Conservation (phyloP, 768 basidiomycete species). For the Kwoniella europaea region DNA sequence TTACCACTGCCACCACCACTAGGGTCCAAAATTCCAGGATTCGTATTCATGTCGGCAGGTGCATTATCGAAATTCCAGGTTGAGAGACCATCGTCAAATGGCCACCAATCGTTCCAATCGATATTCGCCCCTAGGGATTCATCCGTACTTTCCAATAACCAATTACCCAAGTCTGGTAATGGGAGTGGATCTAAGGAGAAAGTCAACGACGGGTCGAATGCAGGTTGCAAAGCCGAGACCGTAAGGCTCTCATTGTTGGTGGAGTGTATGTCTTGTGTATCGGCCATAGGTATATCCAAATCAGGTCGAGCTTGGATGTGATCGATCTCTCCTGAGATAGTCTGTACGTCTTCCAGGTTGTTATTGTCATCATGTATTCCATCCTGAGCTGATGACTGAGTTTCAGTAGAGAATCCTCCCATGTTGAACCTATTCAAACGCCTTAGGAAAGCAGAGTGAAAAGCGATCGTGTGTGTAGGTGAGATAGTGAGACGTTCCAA, state of each 20-base stretch:
- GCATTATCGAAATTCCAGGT: slow-evolving; percentile 3
- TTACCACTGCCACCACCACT: background rate
- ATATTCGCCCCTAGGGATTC: slow-evolving; percentile 6
- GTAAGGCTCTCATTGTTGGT: background rate
- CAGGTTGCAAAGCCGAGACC: background rate
- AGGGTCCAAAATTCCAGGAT: background rate
- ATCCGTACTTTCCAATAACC: slow-evolving; percentile 11
- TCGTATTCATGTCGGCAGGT: background rate
- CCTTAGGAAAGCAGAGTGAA: slow-evolving; percentile 16
- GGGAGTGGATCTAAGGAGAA: slow-evolving; percentile 1
- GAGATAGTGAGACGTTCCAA: slow-evolving; percentile 9
- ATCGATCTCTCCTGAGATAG: background rate
- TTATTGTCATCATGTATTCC: no score
- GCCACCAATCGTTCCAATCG: slow-evolving; percentile 21
- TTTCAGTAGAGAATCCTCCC: no score
- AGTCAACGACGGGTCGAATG: background rate
- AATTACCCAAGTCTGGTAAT: slow-evolving; percentile 11
- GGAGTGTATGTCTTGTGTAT: no score
- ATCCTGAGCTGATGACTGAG: no score
- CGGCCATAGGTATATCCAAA: no score
- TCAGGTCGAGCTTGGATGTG: background rate
- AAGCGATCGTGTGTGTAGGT: slow-evolving; percentile 16
- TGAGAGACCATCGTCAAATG: slow-evolving; percentile 13
- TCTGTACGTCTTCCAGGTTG: no score
- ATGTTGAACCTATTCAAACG: background rate